phyloP scores from a whole-genome alignment of 1,284 basidiomycete genomes.

The Austroboletus novae-zelandiae region DNA sequence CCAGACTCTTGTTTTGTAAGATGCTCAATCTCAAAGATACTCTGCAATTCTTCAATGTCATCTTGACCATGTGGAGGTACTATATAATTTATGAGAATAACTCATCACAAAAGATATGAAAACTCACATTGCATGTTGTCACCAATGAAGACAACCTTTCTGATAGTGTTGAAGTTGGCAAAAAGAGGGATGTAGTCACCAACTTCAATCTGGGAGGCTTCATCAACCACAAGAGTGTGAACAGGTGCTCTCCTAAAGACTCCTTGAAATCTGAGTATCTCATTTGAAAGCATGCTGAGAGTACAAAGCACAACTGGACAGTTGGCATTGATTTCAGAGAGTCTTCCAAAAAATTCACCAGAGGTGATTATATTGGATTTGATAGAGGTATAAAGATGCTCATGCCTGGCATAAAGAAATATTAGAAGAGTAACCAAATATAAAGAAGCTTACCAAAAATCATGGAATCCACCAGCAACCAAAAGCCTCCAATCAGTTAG shows the following conservation, averaged over 20 bases:
- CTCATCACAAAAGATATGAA: background rate
- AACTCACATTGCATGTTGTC: slow-evolving; percentile 46
- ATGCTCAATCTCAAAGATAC: slow-evolving; percentile 57
- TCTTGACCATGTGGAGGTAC: slow-evolving; percentile 61
- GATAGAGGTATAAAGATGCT: slow-evolving; percentile 45
- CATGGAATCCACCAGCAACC: slow-evolving; percentile 46
- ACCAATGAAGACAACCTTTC: slow-evolving; percentile 41
- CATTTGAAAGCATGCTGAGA: slow-evolving; percentile 64
- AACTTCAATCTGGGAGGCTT: slow-evolving; percentile 49
- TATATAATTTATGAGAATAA: slow-evolving; percentile 18
- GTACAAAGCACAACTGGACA: slow-evolving; percentile 49
- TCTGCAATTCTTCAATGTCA: slow-evolving; percentile 47
- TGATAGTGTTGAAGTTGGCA: slow-evolving; percentile 27
- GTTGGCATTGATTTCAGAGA: slow-evolving; percentile 16
- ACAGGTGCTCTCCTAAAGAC: slow-evolving; percentile 33
- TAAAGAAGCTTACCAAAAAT: slow-evolving; percentile 41
- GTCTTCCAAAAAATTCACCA: slow-evolving; percentile 27
- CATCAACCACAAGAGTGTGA: slow-evolving; percentile 42
- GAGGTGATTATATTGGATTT: slow-evolving; percentile 36
- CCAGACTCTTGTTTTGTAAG: slow-evolving; percentile 30
- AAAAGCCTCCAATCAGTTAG: slow-evolving; percentile 43
- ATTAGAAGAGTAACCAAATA: background rate
- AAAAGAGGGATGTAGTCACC: slow-evolving; percentile 41
- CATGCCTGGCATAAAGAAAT: slow-evolving; percentile 38
- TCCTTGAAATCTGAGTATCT: slow-evolving; percentile 30